Evolutionary conservation across 305 asterid species (phyloP).

Genomic region (Fraxinus greggii): DNA sequence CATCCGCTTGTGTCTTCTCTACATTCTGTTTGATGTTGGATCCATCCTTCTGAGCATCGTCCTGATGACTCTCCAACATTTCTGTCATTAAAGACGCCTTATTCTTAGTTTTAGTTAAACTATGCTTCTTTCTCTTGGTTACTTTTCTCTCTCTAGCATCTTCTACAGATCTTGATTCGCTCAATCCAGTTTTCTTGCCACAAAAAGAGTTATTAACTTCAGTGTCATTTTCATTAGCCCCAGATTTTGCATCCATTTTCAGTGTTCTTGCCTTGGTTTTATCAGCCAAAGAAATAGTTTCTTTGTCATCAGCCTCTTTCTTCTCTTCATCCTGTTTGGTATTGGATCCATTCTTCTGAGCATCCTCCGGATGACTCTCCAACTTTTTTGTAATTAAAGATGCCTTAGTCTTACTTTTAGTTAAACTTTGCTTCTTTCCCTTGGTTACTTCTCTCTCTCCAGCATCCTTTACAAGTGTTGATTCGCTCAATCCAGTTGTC

Average conservation of each 20-base stretch:
- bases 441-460: constrained; percentile 31
- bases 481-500: constrained; percentile 26
- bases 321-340: constrained; percentile 32
- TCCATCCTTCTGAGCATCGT: constrained; percentile 22
- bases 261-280: constrained; percentile 23
- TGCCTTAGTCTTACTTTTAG: constrained; percentile 32
- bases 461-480: constrained; percentile 27
- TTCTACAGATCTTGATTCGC: constrained; percentile 31
- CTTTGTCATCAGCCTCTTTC: constrained; percentile 28
- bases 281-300: constrained; percentile 26
- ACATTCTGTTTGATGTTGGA: constrained; percentile 21
- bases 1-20: constrained; percentile 28
- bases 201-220: constrained; percentile 32
- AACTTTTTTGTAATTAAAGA: constrained; percentile 16
- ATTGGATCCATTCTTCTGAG: constrained; percentile 10
- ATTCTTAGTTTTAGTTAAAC: constrained; percentile 36
- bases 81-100: constrained; percentile 14
- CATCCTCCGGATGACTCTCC: constrained; percentile 27
- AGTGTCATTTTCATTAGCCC: constrained; percentile 18
- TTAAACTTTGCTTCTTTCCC: constrained; percentile 44
- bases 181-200: constrained; percentile 26
- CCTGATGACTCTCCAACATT: constrained; percentile 24
- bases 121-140: constrained; percentile 42
- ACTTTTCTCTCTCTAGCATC: constrained; percentile 32
- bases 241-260: constrained; percentile 25